These are phyloP conservation scores for Chamaecyparis obtusa DNA, from an alignment of 75 land plant genomes.

Conservation along the genomic window DNA sequence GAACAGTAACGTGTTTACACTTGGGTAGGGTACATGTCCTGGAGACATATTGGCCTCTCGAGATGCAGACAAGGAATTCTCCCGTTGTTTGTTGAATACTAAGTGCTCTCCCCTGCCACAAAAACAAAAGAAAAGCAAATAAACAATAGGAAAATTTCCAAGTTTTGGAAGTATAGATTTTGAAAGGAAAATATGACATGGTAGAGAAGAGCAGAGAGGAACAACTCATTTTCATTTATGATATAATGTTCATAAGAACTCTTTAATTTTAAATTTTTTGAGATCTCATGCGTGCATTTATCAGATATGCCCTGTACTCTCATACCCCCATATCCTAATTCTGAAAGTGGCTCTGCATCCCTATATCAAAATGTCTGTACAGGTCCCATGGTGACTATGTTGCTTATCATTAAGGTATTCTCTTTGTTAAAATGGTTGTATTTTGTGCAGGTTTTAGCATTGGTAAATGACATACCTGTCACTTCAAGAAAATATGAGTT, in stretches of 20 bases:
- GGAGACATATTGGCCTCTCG: background rate
- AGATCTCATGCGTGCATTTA: background rate
- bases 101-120: background rate
- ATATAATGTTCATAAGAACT: background rate
- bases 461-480: conserved; percentile 64
- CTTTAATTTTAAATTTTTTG: background rate
- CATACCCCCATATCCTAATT: background rate
- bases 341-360: background rate
- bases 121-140: background rate
- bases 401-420: background rate
- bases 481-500: conserved; percentile 79
- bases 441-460: conserved; percentile 51
- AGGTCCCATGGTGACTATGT: background rate
- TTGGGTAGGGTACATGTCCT: background rate
- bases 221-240: background rate
- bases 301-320: background rate
- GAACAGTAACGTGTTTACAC: too few relatives aligned
- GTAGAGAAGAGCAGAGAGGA: background rate
- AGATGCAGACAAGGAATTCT: background rate
- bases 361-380: background rate
- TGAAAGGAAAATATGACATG: background rate
- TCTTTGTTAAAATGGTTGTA: conserved; percentile 14
- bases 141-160: background rate
- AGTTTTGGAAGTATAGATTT: background rate
- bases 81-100: background rate